These are phyloP conservation scores for Leccinum broughii DNA, from an alignment of 768 basidiomycete genomes.

Conservation along the genomic window DNA sequence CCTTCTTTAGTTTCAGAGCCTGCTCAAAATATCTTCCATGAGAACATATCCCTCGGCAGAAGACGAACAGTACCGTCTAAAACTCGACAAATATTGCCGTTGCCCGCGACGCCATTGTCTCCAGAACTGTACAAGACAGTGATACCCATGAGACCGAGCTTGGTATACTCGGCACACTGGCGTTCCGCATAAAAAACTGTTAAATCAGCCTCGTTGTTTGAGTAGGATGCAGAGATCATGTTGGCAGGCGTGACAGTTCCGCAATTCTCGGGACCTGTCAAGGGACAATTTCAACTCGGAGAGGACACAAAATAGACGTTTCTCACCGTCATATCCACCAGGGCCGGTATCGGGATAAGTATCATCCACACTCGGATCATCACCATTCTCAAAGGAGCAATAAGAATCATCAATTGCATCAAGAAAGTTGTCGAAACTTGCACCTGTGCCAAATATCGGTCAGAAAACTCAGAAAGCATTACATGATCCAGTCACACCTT, in stretches of 20 bases:
- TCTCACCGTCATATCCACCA: slow-evolving; percentile 40
- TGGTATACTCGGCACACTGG: slow-evolving; percentile 50
- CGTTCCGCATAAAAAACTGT: slow-evolving; percentile 36
- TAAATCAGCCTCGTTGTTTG: slow-evolving; percentile 38
- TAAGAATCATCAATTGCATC: slow-evolving; percentile 45
- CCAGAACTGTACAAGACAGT: slow-evolving; percentile 45
- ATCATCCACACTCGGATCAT: slow-evolving; percentile 39
- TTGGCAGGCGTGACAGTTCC: slow-evolving; percentile 40
- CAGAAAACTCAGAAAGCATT: background rate
- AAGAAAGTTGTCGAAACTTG: slow-evolving; percentile 44
- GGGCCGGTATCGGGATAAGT: slow-evolving; percentile 42
- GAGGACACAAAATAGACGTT: background rate
- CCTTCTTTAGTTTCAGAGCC: slow-evolving; percentile 44
- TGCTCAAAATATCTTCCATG: slow-evolving; percentile 1
- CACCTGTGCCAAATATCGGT: slow-evolving; percentile 31
- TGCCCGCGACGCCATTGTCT: slow-evolving; percentile 43
- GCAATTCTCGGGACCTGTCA: slow-evolving; percentile 28
- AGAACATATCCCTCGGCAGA: background rate
- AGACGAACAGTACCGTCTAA: slow-evolving; percentile 31
- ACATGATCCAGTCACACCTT: slow-evolving; percentile 23
- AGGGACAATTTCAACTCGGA: background rate
- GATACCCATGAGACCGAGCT: slow-evolving; percentile 51
- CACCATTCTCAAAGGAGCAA: slow-evolving; percentile 48
- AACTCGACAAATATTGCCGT: slow-evolving; percentile 36
- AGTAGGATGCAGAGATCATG: slow-evolving; percentile 45